Conservation (phyloP, 1,284 basidiomycete genomes). For the Puccinia horiana region DNA sequence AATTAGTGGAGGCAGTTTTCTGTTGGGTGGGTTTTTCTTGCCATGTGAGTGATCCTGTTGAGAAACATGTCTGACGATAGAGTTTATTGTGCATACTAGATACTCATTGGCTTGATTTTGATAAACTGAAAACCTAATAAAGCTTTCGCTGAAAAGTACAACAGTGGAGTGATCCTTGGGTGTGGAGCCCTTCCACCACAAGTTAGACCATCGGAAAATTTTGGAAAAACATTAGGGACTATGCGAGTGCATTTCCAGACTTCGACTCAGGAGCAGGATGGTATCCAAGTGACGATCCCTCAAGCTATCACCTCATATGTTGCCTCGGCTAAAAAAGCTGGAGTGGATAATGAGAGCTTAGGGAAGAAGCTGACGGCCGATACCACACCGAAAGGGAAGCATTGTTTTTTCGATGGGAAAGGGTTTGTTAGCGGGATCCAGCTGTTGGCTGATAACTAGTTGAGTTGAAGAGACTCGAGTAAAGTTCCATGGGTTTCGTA, state of each 20-base stretch:
- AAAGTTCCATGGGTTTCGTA: not conserved
- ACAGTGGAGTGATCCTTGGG: slow-evolving; percentile 27
- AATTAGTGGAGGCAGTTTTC: slow-evolving; percentile 40
- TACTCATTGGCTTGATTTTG: not conserved
- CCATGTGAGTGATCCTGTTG: slow-evolving; percentile 13
- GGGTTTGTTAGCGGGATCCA: slow-evolving; percentile 39
- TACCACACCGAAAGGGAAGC: slow-evolving; percentile 26
- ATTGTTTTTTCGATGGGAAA: slow-evolving; percentile 44
- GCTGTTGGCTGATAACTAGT: slow-evolving; percentile 41
- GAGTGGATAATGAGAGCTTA: not conserved
- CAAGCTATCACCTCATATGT: slow-evolving; percentile 29
- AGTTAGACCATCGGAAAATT: slow-evolving; percentile 22
- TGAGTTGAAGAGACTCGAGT: slow-evolving; percentile 13
- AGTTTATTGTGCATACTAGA: not conserved
- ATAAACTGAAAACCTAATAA: not conserved
- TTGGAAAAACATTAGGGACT: slow-evolving; percentile 36
- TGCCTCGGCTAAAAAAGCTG: not conserved
- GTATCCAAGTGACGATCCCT: slow-evolving; percentile 31
- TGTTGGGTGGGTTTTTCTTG: slow-evolving; percentile 42
- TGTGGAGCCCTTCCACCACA: slow-evolving; percentile 42
- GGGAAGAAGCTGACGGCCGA: slow-evolving; percentile 36
- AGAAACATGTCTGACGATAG: not conserved
- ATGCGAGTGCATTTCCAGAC: slow-evolving; percentile 48
- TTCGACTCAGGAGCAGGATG: slow-evolving; percentile 11
- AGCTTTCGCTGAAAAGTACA: slow-evolving; percentile 39